Conservation (phyloP, 352 stramenopile genomes). For the Plasmopara muralis region DNA sequence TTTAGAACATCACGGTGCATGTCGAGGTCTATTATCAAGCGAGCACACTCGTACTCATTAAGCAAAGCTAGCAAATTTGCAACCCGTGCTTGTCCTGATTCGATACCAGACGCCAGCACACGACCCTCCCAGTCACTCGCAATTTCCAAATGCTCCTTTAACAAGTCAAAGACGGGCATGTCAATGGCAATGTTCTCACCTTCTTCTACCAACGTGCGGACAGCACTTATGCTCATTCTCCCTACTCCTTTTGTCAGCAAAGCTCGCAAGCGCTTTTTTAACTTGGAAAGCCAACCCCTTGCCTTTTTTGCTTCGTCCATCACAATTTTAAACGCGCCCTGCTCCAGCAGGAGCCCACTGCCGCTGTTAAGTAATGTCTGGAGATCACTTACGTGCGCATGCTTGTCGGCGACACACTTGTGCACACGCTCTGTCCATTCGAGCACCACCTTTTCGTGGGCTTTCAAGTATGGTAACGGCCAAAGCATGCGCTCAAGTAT, state of each 20-base stretch:
- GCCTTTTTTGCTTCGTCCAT: slow-evolving; percentile 78
- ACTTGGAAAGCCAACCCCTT: slow-evolving; percentile 74
- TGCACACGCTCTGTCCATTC: slow-evolving; percentile 54
- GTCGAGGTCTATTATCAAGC: slow-evolving; percentile 78
- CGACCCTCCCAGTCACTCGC: slow-evolving; percentile 76
- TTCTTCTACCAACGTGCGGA: slow-evolving; percentile 71
- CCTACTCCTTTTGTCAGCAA: slow-evolving; percentile 63
- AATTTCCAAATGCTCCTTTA: slow-evolving; percentile 78
- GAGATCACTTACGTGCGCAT: slow-evolving; percentile 45
- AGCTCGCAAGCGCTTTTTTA: slow-evolving; percentile 75
- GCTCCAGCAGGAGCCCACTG: slow-evolving; percentile 53
- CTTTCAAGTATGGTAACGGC: slow-evolving; percentile 61
- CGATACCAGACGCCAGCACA: slow-evolving; percentile 67
- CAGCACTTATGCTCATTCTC: slow-evolving; percentile 53
- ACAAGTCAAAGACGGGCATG: slow-evolving; percentile 58
- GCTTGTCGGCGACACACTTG: slow-evolving; percentile 57
- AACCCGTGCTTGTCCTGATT: slow-evolving; percentile 72
- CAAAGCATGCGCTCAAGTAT: slow-evolving; percentile 56
- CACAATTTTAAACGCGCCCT: slow-evolving; percentile 69
- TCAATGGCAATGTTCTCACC: slow-evolving; percentile 72
- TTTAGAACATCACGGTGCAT: slow-evolving; percentile 87
- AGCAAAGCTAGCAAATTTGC: slow-evolving; percentile 56
- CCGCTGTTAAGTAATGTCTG: slow-evolving; percentile 53
- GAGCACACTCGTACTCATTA: slow-evolving; percentile 73
- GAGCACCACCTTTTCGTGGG: slow-evolving; percentile 56